Evolutionary conservation across 108 stramenopile species (phyloP).

Genomic region (Stephanodiscus minutulus): DNA sequence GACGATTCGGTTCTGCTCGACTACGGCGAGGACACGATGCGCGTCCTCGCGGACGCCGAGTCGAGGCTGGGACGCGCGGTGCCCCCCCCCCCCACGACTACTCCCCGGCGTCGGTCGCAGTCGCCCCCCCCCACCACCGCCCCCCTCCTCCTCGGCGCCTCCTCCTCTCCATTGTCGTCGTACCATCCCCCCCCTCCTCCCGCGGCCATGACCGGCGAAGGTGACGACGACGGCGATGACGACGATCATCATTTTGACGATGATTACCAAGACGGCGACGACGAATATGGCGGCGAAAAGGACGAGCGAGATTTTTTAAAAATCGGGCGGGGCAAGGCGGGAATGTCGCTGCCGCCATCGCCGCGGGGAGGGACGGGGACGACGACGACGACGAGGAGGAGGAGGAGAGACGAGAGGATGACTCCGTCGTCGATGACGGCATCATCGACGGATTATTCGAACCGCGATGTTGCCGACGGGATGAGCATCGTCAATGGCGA

Average conservation of each 20-base stretch:
- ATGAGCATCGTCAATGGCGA: too few species aligned
- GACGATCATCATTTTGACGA: too few species aligned
- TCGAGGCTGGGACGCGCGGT: constrained; percentile 15
- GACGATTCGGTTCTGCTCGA: constrained; percentile 21
- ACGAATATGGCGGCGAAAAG: background rate
- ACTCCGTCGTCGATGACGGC: background rate
- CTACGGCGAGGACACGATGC: constrained; percentile 48
- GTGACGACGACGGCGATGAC: background rate
- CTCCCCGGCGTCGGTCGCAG: background rate
- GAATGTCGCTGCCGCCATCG: too few species aligned
- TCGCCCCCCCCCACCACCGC: background rate
- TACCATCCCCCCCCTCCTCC: background rate
- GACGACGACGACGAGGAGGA: background rate
- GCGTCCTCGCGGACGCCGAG: constrained; percentile 44
- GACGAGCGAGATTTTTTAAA: background rate
- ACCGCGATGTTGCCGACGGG: too few species aligned
- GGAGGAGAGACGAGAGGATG: background rate
- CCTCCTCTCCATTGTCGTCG: background rate
- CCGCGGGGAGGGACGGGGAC: background rate
- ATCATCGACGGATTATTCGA: too few species aligned
- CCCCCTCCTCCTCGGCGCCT: too few species aligned
- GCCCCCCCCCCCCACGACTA: constrained; percentile 8
- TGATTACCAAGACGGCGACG: background rate
- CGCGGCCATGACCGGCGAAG: background rate
- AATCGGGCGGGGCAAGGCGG: background rate